Percentiles rank a stretch among this genome's conserved stretches.
Conservation (phyloP, 805 yeast genomes). For the Teunomyces cretensis region DNA sequence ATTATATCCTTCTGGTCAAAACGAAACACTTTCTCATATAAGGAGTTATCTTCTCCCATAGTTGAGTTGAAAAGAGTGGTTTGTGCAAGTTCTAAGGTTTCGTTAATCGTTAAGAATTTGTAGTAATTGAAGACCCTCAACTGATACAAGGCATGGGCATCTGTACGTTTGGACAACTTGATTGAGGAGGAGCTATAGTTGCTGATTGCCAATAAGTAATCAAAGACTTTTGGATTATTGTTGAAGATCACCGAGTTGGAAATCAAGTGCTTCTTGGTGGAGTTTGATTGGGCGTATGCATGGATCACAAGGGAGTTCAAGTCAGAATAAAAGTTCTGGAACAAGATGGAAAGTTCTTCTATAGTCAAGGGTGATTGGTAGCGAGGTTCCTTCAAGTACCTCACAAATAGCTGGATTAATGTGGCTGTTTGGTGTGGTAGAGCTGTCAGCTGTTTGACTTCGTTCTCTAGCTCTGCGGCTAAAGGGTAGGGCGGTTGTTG, state of each 20-base stretch:
- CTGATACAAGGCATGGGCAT: conserved; percentile 37
- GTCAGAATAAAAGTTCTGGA: conserved; percentile 37
- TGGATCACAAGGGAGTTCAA: conserved; percentile 32
- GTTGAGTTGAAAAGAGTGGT: conserved; percentile 26
- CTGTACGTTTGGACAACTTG: conserved; percentile 36
- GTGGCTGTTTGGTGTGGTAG: conserved; percentile 29
- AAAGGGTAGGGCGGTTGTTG: conserved; percentile 2
- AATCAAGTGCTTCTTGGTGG: conserved; percentile 38
- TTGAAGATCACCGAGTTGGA: conserved; percentile 27
- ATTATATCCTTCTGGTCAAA: conserved; percentile 40
- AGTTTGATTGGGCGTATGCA: conserved; percentile 37
- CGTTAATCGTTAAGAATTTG: conserved; percentile 34
- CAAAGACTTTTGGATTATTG: conserved; percentile 30
- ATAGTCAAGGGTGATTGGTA: conserved; percentile 41
- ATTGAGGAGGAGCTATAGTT: conserved; percentile 37
- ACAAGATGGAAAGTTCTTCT: conserved; percentile 32
- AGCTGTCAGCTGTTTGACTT: conserved; percentile 18
- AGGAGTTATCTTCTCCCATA: conserved; percentile 27
- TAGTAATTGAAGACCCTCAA: conserved; percentile 41
- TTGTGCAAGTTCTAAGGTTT: conserved; percentile 35
- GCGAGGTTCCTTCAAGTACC: conserved; percentile 43
- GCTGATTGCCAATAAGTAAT: conserved; percentile 42
- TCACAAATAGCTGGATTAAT: conserved; percentile 27
- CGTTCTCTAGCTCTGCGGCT: conserved; percentile 17
- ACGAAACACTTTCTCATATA: conserved; percentile 39